Evolutionary conservation across 148 eudicot genomes (phyloP), one percentile per base, ranked within the genome.

Genomic region (Vaccinium darrowii): DNA sequence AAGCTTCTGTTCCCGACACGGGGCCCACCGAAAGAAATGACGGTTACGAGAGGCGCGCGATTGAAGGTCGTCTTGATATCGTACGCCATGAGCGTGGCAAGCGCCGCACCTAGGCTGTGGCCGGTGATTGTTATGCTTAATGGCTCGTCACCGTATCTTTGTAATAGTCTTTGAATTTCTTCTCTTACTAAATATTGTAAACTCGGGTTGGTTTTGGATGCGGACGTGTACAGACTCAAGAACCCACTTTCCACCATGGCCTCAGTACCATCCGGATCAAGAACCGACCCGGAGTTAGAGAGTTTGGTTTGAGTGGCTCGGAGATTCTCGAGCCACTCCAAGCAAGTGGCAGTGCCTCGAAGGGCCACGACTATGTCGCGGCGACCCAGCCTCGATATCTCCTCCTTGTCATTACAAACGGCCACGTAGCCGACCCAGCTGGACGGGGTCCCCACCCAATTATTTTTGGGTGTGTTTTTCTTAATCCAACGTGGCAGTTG

Each of bases 381-480:
- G 7, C 99, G 88, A 14, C 99, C 99, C 0, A 96, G 89, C 75
- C 94, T 82, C 0, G 91, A 60, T 4, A 93, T 92, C 89, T 92
- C 90, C 50, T 87, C 81, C 89, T 86, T 83, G 85, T 93, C 92
- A 1, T 89, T 79, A 72, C 94, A 91, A 1, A 94, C 92, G 1
- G 97, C 99, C 84, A 96, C 95, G 87, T 92, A 96, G 12, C 99
- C 99, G 1, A 93, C 91, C 97, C 99, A 93, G 90, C 91, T 93
- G 33, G 98, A 91, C 77, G 47, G 91, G 14, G 63, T 72, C 4
- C 43, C 71, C 67, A 86, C 77, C 92, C 91, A 89, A 1, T 69
- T 69, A 56, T 14, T 14, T 4, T 85, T 86, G 2, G 88, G 90
- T 8, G 80, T 65, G 72, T 65, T 90, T 76, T 65, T 85, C 7